A percentile compares a stretch with the other conserved stretches of the same genome.
These are phyloP conservation scores for Chrysosporium queenslandicum DNA, from an alignment of 2,329 filamentous ascomycete species.

Conservation along the genomic window DNA sequence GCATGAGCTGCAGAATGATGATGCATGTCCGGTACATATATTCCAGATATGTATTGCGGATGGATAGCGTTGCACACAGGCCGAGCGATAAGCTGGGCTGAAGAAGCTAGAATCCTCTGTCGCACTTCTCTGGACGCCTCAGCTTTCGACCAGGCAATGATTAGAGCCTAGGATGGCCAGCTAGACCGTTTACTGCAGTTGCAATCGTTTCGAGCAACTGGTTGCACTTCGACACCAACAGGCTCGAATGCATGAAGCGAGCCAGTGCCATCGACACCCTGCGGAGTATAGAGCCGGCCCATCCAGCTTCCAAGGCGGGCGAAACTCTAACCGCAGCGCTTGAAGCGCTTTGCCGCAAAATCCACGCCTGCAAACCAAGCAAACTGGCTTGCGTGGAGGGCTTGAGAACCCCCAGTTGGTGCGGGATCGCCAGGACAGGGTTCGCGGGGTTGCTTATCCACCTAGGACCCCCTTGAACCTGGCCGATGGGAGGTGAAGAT, in stretches of 20 bases:
- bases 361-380: slow-evolving; percentile 1
- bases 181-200: too few species aligned
- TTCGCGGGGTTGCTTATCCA: neutral
- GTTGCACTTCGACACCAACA: too few species aligned
- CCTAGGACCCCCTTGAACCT: neutral
- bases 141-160: too few species aligned
- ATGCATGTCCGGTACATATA: neutral
- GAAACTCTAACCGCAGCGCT: neutral
- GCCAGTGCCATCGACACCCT: neutral
- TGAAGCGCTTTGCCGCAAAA: neutral
- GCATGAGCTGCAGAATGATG: neutral
- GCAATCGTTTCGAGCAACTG: too few species aligned
- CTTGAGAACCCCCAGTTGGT: neutral
- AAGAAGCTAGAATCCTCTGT: too few species aligned
- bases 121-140: too few species aligned
- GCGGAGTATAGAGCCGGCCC: neutral
- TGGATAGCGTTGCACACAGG: neutral
- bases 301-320: neutral
- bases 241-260: too few species aligned
- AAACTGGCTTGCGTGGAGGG: slow-evolving; percentile 4
- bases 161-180: too few species aligned
- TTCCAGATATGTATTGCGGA: neutral
- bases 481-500: neutral
- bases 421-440: slow-evolving; percentile 4
- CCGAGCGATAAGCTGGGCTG: neutral